Base-by-base conservation (phyloP, 73 alveolate genomes). In the Paramecium sonneborni region DNA sequence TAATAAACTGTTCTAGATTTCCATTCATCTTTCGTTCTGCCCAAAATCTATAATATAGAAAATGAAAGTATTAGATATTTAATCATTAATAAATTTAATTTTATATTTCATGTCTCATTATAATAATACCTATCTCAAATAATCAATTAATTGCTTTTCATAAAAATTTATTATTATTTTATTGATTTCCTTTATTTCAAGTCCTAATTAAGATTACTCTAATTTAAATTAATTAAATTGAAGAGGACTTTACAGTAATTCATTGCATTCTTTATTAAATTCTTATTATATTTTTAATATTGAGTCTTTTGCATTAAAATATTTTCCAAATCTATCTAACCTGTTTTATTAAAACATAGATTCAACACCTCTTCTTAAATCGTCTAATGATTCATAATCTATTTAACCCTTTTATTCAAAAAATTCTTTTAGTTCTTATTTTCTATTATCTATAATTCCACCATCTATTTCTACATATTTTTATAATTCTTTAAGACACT, bases 1-100 rank as follows among this genome's bases (percentile, higher is more conserved):
- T 98, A 97, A 88, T 98, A 98, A 74, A 98, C 94, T 37, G 97
- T 94, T 57, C 99, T 93, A 1, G 95, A 30, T 76, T 96, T 95
- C 99, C 99, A 98, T 84, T 94, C 99, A 34, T 92, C 94, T 15
- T 92, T 84, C 39, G 96, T 93, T 43, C 70, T 88, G 21, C 88
- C 32, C 5, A 62, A 30, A 7, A 21, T 52, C 70, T 21, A 1
- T 1, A 52, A 52, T n/a, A 52, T 0, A 52, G 34, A 52, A 9
- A 52, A 52, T 52, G 68, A 52, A 20, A 52, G 68, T n/a, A 52
- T 18, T 15, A 52, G 6, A 52, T n/a, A 52, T 18, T 52, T 52
- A 52, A 52, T 52, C 68, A 52, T 52, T 0, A 52, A 52, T 52
- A 18, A 52, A n/a, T 18, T n/a, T 52, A 52, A 52, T 18, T 52